Percentiles rank a stretch among this genome's conserved stretches.
Conservation (phyloP, 495 filamentous ascomycete species). For the Hypoxylon subgilvum region DNA sequence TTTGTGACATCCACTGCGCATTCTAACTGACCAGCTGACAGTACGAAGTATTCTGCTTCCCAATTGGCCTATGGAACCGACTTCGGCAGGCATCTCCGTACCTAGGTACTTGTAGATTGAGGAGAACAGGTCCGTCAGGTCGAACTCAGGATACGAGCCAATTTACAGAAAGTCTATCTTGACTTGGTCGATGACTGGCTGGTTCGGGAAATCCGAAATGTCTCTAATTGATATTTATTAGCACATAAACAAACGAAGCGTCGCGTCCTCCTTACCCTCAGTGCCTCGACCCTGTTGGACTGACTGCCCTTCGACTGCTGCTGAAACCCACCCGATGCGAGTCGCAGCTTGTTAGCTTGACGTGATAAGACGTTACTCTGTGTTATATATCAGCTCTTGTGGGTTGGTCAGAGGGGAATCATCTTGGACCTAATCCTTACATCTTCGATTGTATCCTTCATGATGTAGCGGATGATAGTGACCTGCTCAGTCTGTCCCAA, state of each 20-base stretch:
- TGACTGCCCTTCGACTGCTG: background rate
- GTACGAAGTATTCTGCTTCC: no score
- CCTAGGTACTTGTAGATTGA: no score
- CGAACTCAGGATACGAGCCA: no score
- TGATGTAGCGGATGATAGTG: constrained; percentile 50
- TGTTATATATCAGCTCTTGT: background rate
- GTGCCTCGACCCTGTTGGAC: background rate
- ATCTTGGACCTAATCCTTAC: constrained; percentile 27
- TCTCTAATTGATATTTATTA: background rate
- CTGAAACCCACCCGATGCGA: background rate
- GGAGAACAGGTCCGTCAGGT: no score
- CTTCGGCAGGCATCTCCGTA: no score
- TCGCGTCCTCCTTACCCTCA: background rate
- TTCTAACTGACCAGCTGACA: no score
- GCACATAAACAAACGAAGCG: no score
- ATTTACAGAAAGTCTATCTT: constrained; percentile 20
- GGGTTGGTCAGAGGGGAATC: no score
- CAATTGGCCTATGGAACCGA: no score
- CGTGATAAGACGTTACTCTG: background rate
- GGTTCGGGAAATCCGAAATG: background rate
- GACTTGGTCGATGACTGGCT: background rate
- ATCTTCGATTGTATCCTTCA: constrained; percentile 57
- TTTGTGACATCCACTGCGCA: no score
- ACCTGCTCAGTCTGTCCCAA: constrained; percentile 57
- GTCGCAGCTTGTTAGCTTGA: background rate